Evolutionary conservation across 2,329 filamentous ascomycete species (phyloP), one percentile per base, ranked within the genome.

Genomic region (Cercospora sesami): DNA sequence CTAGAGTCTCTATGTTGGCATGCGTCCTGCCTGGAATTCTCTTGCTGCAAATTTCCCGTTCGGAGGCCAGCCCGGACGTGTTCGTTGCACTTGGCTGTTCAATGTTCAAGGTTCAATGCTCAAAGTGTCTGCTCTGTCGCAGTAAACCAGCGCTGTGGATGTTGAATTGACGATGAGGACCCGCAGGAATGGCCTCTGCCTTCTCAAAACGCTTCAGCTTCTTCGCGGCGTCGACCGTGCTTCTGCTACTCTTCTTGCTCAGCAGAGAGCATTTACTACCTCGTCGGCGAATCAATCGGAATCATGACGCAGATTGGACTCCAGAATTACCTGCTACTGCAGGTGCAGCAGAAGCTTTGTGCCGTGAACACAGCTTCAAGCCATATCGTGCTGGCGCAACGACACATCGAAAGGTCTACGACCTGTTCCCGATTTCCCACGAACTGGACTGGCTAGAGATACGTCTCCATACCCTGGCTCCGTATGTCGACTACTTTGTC

Each of bases 371-470:
- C 12, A 28, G 16, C 9, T 53, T 53, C 48, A 23, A 3, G 26
- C 48, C 48, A 53, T 53, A 53, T 53, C 48, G 23, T 1, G 48
- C 48, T 26, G 48, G 48, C 21, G 21, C 23, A 10, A 53, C 48
- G 23, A 53, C 60, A 42, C 72, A 74, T 58, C 82, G 86, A 61
- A 87, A 86, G 74, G 79, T 88, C 33, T 88, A 87, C 75, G 88
- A 90, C 74, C 80, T 90, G 1, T 81, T 89, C 73, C 84, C 89
- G 81, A 78, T 90, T 72, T 89, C 87, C 71, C 85, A 82, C 2
- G 88, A 90, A 78, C 81, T 90, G 12, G 88, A 90, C 78, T 88
- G 86, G 83, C 81, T 90, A 51, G 88, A 90, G 76, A 86, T 91
- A 59, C 85, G 87, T 10, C 80, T 90, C 3, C 82, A 87, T 73